Percentiles rank a stretch among this genome's conserved stretches.
Conservation (phyloP, 2,329 filamentous ascomycete species). For the Sordariomycetes sp. region DNA sequence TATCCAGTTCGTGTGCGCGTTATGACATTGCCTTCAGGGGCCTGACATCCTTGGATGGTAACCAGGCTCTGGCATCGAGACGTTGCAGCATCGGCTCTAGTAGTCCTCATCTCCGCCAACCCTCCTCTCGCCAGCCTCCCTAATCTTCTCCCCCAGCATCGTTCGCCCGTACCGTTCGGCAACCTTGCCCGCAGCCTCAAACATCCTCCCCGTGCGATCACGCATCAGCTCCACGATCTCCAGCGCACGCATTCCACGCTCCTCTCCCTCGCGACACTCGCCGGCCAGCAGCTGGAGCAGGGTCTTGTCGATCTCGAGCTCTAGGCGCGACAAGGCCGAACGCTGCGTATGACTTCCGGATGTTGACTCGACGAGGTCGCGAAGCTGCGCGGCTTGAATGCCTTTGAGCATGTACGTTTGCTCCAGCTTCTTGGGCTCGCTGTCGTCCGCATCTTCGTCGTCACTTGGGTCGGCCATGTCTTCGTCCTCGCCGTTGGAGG, state of each 20-base stretch:
- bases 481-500: slow-evolving; percentile 16
- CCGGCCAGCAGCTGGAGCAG: slow-evolving; percentile 79
- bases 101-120: slow-evolving; percentile 52
- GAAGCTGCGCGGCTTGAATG: slow-evolving; percentile 63
- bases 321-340: slow-evolving; percentile 56
- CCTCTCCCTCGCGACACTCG: slow-evolving; percentile 88
- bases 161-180: slow-evolving; percentile 74
- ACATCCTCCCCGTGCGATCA: slow-evolving; percentile 78
- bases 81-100: too few species aligned
- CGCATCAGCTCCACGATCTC: slow-evolving; percentile 83
- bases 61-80: too few species aligned
- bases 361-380: slow-evolving; percentile 64
- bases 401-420: slow-evolving; percentile 72
- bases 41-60: too few species aligned
- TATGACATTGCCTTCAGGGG: too few species aligned
- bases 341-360: slow-evolving; percentile 51
- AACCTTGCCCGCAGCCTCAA: slow-evolving; percentile 84
- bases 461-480: slow-evolving; percentile 25
- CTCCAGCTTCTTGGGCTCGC: slow-evolving; percentile 59
- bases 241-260: slow-evolving; percentile 86
- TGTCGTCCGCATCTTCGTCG: slow-evolving; percentile 18
- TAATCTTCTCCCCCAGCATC: slow-evolving; percentile 83
- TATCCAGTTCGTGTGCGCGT: too few species aligned
- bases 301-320: slow-evolving; percentile 83
- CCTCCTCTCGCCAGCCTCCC: slow-evolving; percentile 68